Evolutionary conservation across 2,329 filamentous ascomycete genomes (phyloP).

Genomic region (Aspergillus sp.): DNA sequence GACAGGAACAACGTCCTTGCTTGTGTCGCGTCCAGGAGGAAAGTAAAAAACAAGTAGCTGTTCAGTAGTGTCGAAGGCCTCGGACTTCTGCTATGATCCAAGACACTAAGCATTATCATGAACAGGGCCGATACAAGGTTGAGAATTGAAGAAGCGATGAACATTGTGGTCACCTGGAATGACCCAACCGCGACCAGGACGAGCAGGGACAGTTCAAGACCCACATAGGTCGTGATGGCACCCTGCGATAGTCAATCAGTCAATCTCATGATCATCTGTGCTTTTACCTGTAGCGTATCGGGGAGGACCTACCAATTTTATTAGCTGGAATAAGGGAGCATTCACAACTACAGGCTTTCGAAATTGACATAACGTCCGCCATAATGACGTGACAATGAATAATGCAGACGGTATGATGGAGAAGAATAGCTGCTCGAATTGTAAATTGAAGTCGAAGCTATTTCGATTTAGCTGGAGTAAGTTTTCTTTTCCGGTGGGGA

Average conservation of each 20-base stretch:
- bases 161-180: conserved; percentile 24
- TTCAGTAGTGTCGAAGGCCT: conserved; percentile 46
- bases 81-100: conserved; percentile 42
- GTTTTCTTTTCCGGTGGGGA: neutral
- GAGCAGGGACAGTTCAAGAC: conserved; percentile 27
- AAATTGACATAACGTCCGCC: conserved; percentile 28
- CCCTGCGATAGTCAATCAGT: neutral
- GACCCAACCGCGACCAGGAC: conserved; percentile 20
- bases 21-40: conserved; percentile 43
- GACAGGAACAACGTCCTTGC: conserved; percentile 37
- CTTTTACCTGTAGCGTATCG: too few species aligned
- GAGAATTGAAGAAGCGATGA: conserved; percentile 32
- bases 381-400: conserved; percentile 26
- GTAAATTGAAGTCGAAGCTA: conserved; percentile 18
- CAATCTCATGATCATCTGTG: too few species aligned
- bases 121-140: conserved; percentile 27
- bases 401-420: conserved; percentile 16
- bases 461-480: conserved; percentile 12
- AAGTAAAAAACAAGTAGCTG: conserved; percentile 43
- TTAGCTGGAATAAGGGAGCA: conserved; percentile 28
- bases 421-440: conserved; percentile 19
- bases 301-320: conserved; percentile 28
- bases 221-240: neutral
- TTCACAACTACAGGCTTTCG: conserved; percentile 35
- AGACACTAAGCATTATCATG: conserved; percentile 9